A percentile compares a stretch with the other conserved stretches of the same genome.
These are phyloP conservation scores for Sesbania bispinosa DNA, from an alignment of 306 rosid genomes.

Conservation along the genomic window DNA sequence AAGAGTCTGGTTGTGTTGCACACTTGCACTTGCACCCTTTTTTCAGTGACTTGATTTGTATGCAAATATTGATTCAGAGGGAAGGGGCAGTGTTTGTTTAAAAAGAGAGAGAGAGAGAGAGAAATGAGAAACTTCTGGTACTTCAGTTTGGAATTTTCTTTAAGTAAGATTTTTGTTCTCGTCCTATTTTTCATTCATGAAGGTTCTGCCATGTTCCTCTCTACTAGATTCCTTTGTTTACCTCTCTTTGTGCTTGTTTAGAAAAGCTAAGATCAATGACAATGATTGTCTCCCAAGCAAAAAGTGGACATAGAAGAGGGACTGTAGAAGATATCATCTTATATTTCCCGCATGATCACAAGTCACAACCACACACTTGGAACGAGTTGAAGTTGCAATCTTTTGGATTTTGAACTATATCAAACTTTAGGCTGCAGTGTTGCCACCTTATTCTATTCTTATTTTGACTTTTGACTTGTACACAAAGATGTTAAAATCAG, in stretches of 20 bases:
- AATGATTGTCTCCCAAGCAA: not conserved
- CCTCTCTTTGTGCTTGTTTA: not conserved
- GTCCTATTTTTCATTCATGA: constrained; percentile 22
- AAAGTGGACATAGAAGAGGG: not conserved
- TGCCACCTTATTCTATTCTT: constrained; percentile 18
- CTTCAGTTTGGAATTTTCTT: constrained; percentile 29
- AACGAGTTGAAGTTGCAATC: not conserved
- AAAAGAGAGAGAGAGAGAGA: constrained; percentile 20
- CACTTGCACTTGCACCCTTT: not conserved
- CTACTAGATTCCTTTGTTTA: not conserved
- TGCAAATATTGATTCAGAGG: constrained; percentile 13
- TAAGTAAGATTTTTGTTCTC: not conserved
- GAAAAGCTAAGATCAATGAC: not conserved
- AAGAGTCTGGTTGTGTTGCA: not conserved
- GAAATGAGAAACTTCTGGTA: constrained; percentile 44
- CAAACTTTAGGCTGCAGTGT: not conserved
- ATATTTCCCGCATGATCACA: not conserved
- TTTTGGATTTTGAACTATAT: not conserved
- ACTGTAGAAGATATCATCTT: constrained; percentile 14
- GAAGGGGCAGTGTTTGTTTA: constrained; percentile 16
- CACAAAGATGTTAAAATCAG: not conserved
- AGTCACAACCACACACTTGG: constrained; percentile 32
- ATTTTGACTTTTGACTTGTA: not conserved
- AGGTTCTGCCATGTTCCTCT: constrained; percentile 28
- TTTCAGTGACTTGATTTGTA: not conserved